phyloP scores from a whole-genome alignment of 257 asterid species.

The Nicotiana knightiana region DNA sequence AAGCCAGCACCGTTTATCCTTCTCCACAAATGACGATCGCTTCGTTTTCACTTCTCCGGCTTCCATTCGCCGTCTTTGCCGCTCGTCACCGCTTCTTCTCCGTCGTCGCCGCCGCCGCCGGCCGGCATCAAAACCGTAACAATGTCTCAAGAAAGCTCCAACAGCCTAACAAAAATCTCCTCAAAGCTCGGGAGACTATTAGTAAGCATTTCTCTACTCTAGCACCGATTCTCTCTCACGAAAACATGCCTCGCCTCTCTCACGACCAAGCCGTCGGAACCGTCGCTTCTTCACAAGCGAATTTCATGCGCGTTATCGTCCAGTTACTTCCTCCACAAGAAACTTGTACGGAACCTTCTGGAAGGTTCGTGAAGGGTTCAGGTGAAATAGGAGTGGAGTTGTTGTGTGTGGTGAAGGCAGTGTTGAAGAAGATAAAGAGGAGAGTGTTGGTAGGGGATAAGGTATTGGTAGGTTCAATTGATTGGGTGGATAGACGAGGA shows the following conservation, averaged over 20 bases:
- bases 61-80: conserved; percentile 24
- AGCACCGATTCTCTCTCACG: conserved; percentile 56
- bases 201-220: conserved; percentile 51
- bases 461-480: conserved; percentile 83
- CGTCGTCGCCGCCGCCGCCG: conserved; percentile 31
- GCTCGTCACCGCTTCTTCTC: conserved; percentile 25
- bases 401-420: conserved; percentile 86
- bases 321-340: conserved; percentile 29
- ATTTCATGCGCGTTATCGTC: conserved; percentile 92
- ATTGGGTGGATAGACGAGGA: conserved; percentile 86
- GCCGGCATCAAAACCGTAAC: conserved; percentile 29
- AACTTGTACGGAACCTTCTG: conserved; percentile 1
- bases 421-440: conserved; percentile 86
- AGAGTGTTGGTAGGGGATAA: conserved; percentile 90
- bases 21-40: conserved; percentile 30
- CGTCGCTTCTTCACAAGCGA: conserved; percentile 83
- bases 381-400: conserved; percentile 53
- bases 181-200: conserved; percentile 65
- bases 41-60: conserved; percentile 21
- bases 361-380: background rate
- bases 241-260: conserved; percentile 41
- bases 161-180: conserved; percentile 54
- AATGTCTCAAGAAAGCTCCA: conserved; percentile 47
- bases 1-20: background rate
- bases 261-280: conserved; percentile 79